Percentiles rank a stretch among this genome's conserved stretches.
These are phyloP conservation scores for Euryodendron excelsum DNA, from an alignment of 148 eudicot species.

Conservation along the genomic window DNA sequence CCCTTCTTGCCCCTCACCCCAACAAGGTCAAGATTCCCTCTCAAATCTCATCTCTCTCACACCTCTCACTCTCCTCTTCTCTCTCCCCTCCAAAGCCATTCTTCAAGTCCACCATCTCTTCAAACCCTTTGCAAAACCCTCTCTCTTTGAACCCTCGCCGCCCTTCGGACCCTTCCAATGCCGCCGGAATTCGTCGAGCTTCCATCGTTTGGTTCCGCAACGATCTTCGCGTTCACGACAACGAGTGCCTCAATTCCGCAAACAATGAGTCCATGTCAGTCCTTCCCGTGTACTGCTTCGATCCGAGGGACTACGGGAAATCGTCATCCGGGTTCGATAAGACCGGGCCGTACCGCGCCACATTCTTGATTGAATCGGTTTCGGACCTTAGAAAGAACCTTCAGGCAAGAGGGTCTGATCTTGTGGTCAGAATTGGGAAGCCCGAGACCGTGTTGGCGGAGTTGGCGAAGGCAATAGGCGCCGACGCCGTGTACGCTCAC, in stretches of 20 bases:
- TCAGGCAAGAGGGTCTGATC: constrained; percentile 77
- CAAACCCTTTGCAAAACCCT: constrained; percentile 62
- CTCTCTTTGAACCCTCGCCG: constrained; percentile 62
- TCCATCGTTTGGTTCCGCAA: constrained; percentile 88
- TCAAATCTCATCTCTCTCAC: constrained; percentile 51
- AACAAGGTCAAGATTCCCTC: constrained; percentile 51
- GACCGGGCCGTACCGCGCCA: constrained; percentile 85
- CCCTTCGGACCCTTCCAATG: constrained; percentile 69
- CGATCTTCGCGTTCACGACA: constrained; percentile 81
- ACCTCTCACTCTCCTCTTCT: constrained; percentile 51
- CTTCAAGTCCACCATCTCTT: constrained; percentile 56
- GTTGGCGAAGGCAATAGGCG: constrained; percentile 74
- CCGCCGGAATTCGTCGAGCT: constrained; percentile 59
- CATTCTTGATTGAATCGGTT: constrained; percentile 76
- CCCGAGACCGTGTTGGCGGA: constrained; percentile 78
- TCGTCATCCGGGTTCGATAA: constrained; percentile 88
- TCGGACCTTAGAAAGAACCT: constrained; percentile 66
- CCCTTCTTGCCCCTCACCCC: constrained; percentile 28
- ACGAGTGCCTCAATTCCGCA: constrained; percentile 69
- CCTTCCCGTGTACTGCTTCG: constrained; percentile 84
- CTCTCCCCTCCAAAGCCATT: constrained; percentile 37
- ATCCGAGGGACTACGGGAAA: constrained; percentile 78
- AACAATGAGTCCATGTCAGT: constrained; percentile 74
- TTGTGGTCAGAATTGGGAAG: constrained; percentile 76
- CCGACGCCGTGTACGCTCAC: constrained; percentile 73